Conservation (phyloP, 1,139 yeast genomes). For the Debaryomycetaceae sp. region DNA sequence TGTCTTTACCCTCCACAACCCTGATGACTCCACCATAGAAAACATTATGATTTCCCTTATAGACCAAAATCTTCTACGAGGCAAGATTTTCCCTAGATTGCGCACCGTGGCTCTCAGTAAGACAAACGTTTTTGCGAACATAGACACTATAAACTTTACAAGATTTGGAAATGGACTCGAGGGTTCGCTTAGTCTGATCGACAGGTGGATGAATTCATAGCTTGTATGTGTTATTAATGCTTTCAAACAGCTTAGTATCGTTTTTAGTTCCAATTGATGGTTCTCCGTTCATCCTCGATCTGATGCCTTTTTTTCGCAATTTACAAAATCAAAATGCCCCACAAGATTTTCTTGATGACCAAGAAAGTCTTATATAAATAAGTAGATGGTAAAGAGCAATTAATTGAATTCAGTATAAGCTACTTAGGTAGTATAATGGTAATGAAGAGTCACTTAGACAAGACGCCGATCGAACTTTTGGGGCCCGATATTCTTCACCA, state of each 20-base stretch:
- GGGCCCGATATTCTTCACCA: conserved; percentile 4
- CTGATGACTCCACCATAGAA: conserved; percentile 37
- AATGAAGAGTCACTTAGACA: no score
- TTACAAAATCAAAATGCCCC: background rate
- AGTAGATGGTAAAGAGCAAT: no score
- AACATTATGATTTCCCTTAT: conserved; percentile 48
- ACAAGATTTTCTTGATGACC: background rate
- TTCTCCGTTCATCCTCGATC: background rate
- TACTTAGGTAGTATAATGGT: no score
- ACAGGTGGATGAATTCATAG: conserved; percentile 14
- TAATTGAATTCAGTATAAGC: no score
- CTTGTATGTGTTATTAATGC: no score
- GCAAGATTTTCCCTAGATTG: conserved; percentile 46
- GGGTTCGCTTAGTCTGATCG: conserved; percentile 9
- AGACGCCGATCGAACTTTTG: background rate
- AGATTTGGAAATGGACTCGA: conserved; percentile 21
- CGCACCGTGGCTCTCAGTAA: conserved; percentile 48
- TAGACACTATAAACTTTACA: conserved; percentile 32
- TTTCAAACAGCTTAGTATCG: no score
- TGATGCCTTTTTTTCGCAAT: background rate
- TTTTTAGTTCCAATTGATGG: background rate
- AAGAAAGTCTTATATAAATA: background rate
- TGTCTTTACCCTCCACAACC: conserved; percentile 5
- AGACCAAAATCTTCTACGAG: conserved; percentile 52
- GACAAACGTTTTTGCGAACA: conserved; percentile 47